These are phyloP conservation scores for Leccinum huronense DNA, from an alignment of 1,284 basidiomycete genomes.

Conservation along the genomic window DNA sequence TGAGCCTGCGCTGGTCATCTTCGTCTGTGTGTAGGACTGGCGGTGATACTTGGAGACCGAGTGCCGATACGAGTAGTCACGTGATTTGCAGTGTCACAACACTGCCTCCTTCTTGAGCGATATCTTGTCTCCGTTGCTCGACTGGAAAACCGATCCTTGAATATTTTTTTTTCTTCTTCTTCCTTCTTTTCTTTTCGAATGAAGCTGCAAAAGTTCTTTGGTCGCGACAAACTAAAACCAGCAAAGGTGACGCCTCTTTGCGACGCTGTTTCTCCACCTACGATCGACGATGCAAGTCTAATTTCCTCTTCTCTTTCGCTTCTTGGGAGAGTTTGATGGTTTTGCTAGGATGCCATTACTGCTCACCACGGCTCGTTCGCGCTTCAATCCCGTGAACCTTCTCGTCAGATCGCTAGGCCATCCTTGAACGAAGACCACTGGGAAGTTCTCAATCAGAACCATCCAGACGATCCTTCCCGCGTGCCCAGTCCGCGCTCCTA, in stretches of 20 bases:
- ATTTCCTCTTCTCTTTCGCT: background rate
- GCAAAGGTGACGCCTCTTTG: conserved; percentile 34
- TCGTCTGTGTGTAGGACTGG: conserved; percentile 22
- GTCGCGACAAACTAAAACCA: conserved; percentile 46
- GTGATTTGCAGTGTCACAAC: conserved; percentile 22
- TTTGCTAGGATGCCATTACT: conserved; percentile 25
- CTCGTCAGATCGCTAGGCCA: conserved; percentile 29
- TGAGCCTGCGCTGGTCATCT: conserved; percentile 40
- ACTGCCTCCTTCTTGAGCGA: conserved; percentile 30
- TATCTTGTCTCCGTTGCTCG: conserved; percentile 15
- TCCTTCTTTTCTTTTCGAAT: conserved; percentile 28
- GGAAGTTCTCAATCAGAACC: conserved; percentile 40
- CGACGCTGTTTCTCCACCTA: conserved; percentile 34
- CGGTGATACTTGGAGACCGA: conserved; percentile 47
- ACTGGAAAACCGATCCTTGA: background rate
- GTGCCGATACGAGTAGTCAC: conserved; percentile 39
- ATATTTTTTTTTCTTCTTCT: too few species aligned
- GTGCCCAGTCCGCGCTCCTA: conserved; percentile 28
- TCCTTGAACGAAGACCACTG: conserved; percentile 46
- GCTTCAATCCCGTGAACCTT: conserved; percentile 22
- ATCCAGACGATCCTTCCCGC: conserved; percentile 19
- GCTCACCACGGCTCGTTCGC: conserved; percentile 26
- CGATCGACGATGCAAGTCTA: conserved; percentile 30
- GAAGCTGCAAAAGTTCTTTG: conserved; percentile 48
- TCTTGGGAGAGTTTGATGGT: conserved; percentile 3